Base-by-base conservation (phyloP, 805 yeast genomes). In the Metschnikowia cerradonensis region DNA sequence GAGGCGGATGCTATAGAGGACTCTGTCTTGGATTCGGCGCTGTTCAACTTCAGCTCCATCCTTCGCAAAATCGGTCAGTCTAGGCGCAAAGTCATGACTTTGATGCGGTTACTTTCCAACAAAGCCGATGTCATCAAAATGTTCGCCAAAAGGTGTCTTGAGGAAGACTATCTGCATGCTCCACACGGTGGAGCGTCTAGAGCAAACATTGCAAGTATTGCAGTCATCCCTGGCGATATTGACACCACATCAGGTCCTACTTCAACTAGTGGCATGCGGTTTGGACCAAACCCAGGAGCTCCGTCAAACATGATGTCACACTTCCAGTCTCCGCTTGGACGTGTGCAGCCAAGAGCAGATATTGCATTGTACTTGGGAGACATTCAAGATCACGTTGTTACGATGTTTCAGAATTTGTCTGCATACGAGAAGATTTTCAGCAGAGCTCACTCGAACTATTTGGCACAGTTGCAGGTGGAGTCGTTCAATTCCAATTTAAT, bases 101-200 rank as follows among this genome's bases (percentile, higher is more conserved):
- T 92, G 62, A 84, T 91, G 88, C 79, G 98, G 61, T 73, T 92
- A 55, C 75, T 92, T 46, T 83, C 92, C 38, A 96, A 96, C 56
- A 92, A 92, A 66, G 97, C 97, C 0, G 98, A 92, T 67, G 98
- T 92, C 49, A 88, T 92, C 62, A 87, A 88, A 60, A 91, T 90
- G 95, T 90, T 92, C 73, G 94, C 96, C 36, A 92, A 92, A 67
- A 79, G 98, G 61, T 90, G 97, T 68, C 91, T 86, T 61, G 97
- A 90, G 69, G 83, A 80, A 53, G 78, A 73, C 17, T 54, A 52
- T 52, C 48, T 44, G 20, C 42, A 45, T 22, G 58, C 63, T 1
- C 51, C 52, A 14, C 50, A 44, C n/a, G 41, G 43, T 2, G 55
- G 41, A 19, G 40, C 58, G 7, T 55, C 66, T 4, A 54, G 58